Evolutionary conservation across 371 early-diverging fungal species (phyloP).

Genomic region (Apophysomyces elegans): DNA sequence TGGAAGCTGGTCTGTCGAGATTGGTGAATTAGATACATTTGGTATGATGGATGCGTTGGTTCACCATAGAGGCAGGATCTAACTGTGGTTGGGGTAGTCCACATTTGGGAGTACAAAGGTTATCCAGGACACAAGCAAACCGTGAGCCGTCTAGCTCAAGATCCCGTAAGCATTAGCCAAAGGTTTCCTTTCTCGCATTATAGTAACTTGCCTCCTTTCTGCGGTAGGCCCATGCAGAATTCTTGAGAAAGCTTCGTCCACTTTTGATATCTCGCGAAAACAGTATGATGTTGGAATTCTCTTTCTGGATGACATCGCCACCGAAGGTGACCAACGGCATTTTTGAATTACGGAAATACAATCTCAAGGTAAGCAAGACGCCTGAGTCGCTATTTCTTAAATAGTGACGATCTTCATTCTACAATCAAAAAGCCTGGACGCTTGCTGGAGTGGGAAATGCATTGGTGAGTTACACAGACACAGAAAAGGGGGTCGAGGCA

Average conservation of each 20-base stretch:
- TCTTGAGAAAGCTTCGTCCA: constrained; percentile 67
- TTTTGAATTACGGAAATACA: constrained; percentile 91
- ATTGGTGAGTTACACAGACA: constrained; percentile 38
- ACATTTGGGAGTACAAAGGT: constrained; percentile 93
- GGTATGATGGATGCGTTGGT: constrained; percentile 44
- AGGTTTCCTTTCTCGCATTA: neutral
- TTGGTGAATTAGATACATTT: constrained; percentile 88
- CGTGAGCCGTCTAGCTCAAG: constrained; percentile 53
- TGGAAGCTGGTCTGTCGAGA: constrained; percentile 86
- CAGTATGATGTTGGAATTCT: constrained; percentile 90
- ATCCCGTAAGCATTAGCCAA: constrained; percentile 50
- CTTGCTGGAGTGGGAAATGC: constrained; percentile 91
- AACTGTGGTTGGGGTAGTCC: constrained; percentile 50
- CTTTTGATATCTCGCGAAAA: constrained; percentile 77
- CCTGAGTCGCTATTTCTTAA: too few relatives aligned
- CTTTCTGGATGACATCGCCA: constrained; percentile 87
- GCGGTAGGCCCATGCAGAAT: constrained; percentile 41
- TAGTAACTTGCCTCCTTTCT: neutral
- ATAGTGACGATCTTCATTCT: neutral
- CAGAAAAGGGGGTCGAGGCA: too few relatives aligned
- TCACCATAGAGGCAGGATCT: neutral
- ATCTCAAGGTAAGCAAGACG: constrained; percentile 60
- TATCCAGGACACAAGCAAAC: constrained; percentile 80
- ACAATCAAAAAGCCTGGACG: constrained; percentile 70
- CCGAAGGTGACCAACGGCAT: constrained; percentile 79